Conservation (phyloP, 2,329 filamentous ascomycete species). For the Truncatella angustata region DNA sequence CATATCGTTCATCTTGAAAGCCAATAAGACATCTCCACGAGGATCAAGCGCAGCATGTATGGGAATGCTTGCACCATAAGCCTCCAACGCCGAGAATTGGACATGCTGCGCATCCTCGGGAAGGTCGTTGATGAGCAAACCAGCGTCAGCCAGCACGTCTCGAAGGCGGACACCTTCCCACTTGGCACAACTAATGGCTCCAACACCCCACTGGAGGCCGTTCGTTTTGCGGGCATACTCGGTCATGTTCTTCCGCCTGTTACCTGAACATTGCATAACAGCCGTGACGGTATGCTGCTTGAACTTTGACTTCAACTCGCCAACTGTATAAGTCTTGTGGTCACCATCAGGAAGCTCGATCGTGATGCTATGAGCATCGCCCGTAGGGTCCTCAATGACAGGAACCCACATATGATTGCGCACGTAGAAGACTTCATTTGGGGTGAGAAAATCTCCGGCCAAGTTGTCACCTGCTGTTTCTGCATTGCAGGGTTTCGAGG, state of each 20-base stretch:
- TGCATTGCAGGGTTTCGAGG: constrained; percentile 46
- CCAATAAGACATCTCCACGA: constrained; percentile 62
- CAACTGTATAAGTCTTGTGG: constrained; percentile 36
- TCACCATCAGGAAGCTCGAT: constrained; percentile 42
- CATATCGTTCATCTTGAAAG: constrained; percentile 66
- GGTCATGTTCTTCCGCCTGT: constrained; percentile 44
- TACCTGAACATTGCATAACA: constrained; percentile 48
- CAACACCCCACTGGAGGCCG: constrained; percentile 46
- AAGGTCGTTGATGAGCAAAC: constrained; percentile 25
- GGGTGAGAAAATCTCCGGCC: constrained; percentile 40
- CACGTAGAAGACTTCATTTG: constrained; percentile 42
- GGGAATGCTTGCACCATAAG: constrained; percentile 61
- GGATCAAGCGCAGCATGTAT: constrained; percentile 57
- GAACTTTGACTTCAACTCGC: constrained; percentile 43
- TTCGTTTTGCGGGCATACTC: constrained; percentile 39
- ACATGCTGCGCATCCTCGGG: constrained; percentile 30
- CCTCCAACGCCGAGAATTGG: constrained; percentile 55
- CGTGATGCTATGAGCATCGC: constrained; percentile 34
- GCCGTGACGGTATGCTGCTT: constrained; percentile 40
- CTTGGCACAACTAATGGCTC: constrained; percentile 44
- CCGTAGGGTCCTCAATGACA: constrained; percentile 28
- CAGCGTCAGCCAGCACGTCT: constrained; percentile 42
- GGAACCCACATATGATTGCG: constrained; percentile 50
- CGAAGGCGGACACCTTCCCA: constrained; percentile 44
- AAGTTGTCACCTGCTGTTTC: constrained; percentile 43